These are phyloP conservation scores for Microbotryomycetes sp. DNA, from an alignment of 1,284 basidiomycete species.

Conservation along the genomic window DNA sequence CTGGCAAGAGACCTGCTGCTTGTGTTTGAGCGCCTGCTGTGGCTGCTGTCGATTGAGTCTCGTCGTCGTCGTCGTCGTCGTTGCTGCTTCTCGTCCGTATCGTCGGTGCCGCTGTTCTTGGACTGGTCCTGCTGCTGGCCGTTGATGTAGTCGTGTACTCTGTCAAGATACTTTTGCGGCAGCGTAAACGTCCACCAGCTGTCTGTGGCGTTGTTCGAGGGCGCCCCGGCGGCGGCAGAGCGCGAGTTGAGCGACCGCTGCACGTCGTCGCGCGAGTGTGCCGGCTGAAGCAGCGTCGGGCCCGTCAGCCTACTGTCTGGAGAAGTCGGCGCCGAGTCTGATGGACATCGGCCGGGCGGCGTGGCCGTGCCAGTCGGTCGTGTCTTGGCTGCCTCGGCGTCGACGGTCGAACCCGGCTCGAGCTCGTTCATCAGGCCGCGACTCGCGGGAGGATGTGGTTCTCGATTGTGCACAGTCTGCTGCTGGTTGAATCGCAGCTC, in stretches of 20 bases:
- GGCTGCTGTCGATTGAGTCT: background rate
- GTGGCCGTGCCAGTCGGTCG: background rate
- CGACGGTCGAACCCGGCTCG: background rate
- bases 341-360: no score
- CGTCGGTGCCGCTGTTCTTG: conserved; percentile 11
- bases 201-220: background rate
- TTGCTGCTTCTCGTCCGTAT: conserved; percentile 8
- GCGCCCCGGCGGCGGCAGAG: no score
- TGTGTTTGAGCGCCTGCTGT: background rate
- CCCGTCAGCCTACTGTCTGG: background rate
- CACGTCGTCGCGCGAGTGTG: background rate
- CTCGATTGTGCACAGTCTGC: background rate
- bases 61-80: conserved; percentile 1
- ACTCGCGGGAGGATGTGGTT: background rate
- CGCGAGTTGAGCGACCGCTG: background rate
- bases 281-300: background rate
- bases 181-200: conserved; percentile 37
- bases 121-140: background rate
- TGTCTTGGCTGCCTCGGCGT: background rate
- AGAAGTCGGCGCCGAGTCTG: background rate
- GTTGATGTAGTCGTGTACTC: conserved; percentile 31
- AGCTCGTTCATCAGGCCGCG: background rate
- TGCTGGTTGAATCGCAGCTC: background rate
- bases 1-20: background rate
- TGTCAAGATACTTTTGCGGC: conserved; percentile 31